phyloP scores from a whole-genome alignment of 2,329 filamentous ascomycete genomes.

The Calonectria leucothoes region DNA sequence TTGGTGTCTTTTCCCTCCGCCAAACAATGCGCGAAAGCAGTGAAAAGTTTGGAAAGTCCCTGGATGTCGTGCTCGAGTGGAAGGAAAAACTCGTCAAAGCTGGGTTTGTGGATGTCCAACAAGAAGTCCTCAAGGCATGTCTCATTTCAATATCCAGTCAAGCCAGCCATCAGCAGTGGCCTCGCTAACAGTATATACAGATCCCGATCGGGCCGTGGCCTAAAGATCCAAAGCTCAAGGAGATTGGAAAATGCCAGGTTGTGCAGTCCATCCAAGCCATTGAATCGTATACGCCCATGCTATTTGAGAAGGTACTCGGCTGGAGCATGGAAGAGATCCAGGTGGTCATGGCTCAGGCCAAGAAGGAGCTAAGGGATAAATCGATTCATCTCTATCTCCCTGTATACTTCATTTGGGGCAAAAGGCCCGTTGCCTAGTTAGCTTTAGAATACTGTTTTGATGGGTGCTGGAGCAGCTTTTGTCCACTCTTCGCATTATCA shows the following conservation, averaged over 20 bases:
- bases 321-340: slow-evolving; percentile 1
- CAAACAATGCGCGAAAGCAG: neutral
- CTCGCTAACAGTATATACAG: neutral
- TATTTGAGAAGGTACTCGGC: neutral
- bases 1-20: no score
- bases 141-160: neutral
- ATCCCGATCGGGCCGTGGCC: neutral
- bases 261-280: neutral
- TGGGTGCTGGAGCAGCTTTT: no score
- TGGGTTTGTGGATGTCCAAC: neutral
- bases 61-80: neutral
- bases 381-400: slow-evolving; percentile 1
- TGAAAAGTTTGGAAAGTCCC: neutral
- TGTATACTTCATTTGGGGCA: neutral
- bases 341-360: slow-evolving; percentile 3
- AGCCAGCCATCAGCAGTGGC: neutral
- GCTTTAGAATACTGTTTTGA: neutral
- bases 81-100: neutral
- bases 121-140: neutral
- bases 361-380: neutral
- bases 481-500: neutral
- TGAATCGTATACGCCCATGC: neutral
- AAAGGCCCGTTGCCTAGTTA: neutral
- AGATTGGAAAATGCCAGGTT: slow-evolving; percentile 1
- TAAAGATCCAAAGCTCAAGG: slow-evolving; percentile 4